Conservation (phyloP, 257 asterid species). For the Fraxinus cuspidata region DNA sequence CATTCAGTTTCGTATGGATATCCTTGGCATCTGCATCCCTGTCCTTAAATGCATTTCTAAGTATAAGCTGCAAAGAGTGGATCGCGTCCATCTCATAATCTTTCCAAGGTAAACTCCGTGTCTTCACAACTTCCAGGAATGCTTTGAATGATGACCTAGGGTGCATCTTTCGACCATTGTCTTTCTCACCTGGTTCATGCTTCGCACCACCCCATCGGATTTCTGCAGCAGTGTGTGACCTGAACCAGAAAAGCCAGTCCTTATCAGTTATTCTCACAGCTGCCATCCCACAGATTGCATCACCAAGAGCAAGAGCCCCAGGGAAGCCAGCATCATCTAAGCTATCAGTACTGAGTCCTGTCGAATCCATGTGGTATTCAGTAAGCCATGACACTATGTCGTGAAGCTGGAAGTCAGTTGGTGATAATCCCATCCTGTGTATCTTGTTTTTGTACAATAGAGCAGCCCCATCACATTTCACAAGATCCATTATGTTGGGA, state of each 20-base stretch:
- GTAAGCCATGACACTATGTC: constrained; percentile 86
- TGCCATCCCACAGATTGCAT: constrained; percentile 88
- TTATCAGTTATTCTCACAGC: constrained; percentile 74
- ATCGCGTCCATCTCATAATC: constrained; percentile 95
- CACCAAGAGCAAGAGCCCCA: constrained; percentile 83
- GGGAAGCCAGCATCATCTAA: constrained; percentile 87
- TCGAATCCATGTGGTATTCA: constrained; percentile 80
- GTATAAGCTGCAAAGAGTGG: constrained; percentile 89
- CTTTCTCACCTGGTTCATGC: constrained; percentile 73
- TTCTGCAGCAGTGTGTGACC: constrained; percentile 92
- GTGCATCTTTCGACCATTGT: constrained; percentile 82
- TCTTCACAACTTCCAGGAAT: constrained; percentile 83
- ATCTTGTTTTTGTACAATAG: constrained; percentile 58
- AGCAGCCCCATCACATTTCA: constrained; percentile 83
- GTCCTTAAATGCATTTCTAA: constrained; percentile 75
- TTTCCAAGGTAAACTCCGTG: constrained; percentile 83
- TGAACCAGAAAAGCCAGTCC: constrained; percentile 96
- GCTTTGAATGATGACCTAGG: constrained; percentile 92
- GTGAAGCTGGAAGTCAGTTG: constrained; percentile 63
- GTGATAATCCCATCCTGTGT: constrained; percentile 61
- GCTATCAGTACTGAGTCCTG: constrained; percentile 92
- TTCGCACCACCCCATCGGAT: constrained; percentile 94
- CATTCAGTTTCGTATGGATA: constrained; percentile 68
- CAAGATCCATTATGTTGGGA: constrained; percentile 90
- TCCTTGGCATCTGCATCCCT: constrained; percentile 38